Evolutionary conservation across 495 filamentous ascomycete genomes (phyloP).

Genomic region (Penicillium ucsense): DNA sequence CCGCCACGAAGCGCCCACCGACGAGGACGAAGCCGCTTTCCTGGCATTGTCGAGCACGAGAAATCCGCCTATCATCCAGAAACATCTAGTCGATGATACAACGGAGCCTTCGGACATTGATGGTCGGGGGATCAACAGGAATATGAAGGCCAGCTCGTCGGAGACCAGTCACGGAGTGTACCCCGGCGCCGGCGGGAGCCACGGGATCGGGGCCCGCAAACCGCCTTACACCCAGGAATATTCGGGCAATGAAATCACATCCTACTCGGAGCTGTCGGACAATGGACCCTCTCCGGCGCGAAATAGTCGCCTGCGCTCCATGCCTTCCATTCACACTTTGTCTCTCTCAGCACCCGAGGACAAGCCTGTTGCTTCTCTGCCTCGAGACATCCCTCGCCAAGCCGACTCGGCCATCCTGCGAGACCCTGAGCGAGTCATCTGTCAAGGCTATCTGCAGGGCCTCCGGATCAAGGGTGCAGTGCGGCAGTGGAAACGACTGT

Average conservation of each 20-base stretch:
- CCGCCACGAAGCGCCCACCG: slow-evolving; percentile 64
- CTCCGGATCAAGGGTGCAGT: slow-evolving; percentile 80
- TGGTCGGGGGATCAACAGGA: slow-evolving; percentile 4
- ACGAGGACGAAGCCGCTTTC: slow-evolving; percentile 77
- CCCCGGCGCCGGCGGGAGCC: slow-evolving; percentile 4
- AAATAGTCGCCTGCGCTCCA: slow-evolving; percentile 22
- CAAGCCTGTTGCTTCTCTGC: slow-evolving; percentile 16
- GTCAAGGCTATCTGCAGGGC: slow-evolving; percentile 83
- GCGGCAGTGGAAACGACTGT: slow-evolving; percentile 87
- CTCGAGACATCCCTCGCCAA: slow-evolving; percentile 47
- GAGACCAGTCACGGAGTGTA: slow-evolving; percentile 30
- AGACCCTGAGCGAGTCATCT: slow-evolving; percentile 69
- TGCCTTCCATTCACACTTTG: slow-evolving; percentile 24
- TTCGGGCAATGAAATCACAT: slow-evolving; percentile 79
- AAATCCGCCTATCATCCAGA: slow-evolving; percentile 23
- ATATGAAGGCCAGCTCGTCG: slow-evolving; percentile 33
- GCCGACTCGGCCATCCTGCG: slow-evolving; percentile 45
- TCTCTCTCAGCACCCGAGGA: slow-evolving; percentile 21
- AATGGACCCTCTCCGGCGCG: slow-evolving; percentile 24
- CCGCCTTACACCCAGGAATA: slow-evolving; percentile 58
- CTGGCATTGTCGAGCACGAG: slow-evolving; percentile 42
- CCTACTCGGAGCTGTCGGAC: slow-evolving; percentile 87
- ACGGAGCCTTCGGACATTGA: slow-evolving; percentile 37
- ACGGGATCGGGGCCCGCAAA: slow-evolving; percentile 11
- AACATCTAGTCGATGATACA: slow-evolving; percentile 33